phyloP scores from a whole-genome alignment of 805 yeast genomes.

The Saccharomyces jurei region DNA sequence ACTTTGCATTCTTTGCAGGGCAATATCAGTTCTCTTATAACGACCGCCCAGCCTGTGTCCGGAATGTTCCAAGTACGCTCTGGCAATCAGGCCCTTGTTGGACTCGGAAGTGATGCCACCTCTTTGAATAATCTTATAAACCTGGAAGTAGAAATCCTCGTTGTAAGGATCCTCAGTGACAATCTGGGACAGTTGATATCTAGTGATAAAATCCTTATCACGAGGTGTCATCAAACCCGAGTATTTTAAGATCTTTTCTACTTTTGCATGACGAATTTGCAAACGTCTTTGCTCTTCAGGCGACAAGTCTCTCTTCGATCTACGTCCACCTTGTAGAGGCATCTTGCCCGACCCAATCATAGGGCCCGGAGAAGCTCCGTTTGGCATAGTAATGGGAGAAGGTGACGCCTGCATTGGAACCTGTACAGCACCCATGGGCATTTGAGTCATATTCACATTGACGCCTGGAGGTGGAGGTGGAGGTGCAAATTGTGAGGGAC shows the following conservation, averaged over 20 bases:
- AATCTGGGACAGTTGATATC: conserved; percentile 89
- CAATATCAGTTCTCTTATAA: conserved; percentile 76
- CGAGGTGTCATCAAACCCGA: conserved; percentile 95
- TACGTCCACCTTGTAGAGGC: conserved; percentile 3
- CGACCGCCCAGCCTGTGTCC: conserved; percentile 88
- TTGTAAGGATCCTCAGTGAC: conserved; percentile 95
- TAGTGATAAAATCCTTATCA: conserved; percentile 90
- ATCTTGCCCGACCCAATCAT: conserved; percentile 3
- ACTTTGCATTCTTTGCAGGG: conserved; percentile 94
- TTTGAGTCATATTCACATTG: neutral
- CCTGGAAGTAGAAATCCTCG: conserved; percentile 95
- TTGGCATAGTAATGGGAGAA: neutral
- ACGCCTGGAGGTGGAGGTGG: conserved; percentile 5
- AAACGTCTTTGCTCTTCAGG: conserved; percentile 68
- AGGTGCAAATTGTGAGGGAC: conserved; percentile 1
- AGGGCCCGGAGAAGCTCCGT: neutral
- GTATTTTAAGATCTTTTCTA: conserved; percentile 64
- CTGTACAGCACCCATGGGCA: conserved; percentile 4
- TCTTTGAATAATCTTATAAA: conserved; percentile 65
- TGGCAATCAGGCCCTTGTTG: conserved; percentile 73
- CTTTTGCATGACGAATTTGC: conserved; percentile 64
- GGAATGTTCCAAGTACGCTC: conserved; percentile 82
- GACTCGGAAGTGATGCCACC: conserved; percentile 35
- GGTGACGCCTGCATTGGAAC: conserved; percentile 3
- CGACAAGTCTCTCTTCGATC: conserved; percentile 39